Evolutionary conservation across 768 basidiomycete genomes (phyloP).

Genomic region (Tricholoma sp.): DNA sequence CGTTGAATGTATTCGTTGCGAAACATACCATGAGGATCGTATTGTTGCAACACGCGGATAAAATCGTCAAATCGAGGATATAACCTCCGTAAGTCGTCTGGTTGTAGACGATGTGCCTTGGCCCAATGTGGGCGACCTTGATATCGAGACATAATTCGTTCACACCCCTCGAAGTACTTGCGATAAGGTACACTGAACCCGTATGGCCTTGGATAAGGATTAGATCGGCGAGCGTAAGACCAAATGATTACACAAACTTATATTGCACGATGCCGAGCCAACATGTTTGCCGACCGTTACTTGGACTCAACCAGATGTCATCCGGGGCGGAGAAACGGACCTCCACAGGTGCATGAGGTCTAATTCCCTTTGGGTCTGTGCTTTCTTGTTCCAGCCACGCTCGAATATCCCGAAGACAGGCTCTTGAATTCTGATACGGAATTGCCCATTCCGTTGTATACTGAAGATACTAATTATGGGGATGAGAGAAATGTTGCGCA

Average conservation of each 20-base stretch:
- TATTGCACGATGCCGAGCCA: conserved; percentile 99
- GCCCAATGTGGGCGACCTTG: conserved; percentile 95
- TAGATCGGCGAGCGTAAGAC: neutral
- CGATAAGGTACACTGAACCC: conserved; percentile 79
- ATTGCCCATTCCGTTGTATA: conserved; percentile 96
- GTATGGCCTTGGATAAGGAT: conserved; percentile 62
- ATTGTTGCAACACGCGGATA: conserved; percentile 52
- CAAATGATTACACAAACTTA: conserved; percentile 53
- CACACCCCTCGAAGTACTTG: conserved; percentile 69
- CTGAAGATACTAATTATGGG: conserved; percentile 63
- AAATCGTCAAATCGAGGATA: conserved; percentile 87
- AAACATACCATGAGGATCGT: conserved; percentile 76
- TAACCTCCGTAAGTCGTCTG: conserved; percentile 52
- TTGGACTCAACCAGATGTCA: conserved; percentile 93
- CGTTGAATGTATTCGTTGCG: conserved; percentile 86
- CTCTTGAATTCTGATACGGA: conserved; percentile 59
- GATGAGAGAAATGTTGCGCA: conserved; percentile 5
- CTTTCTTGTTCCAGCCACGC: conserved; percentile 68
- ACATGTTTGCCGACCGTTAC: conserved; percentile 68
- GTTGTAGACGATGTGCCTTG: conserved; percentile 75
- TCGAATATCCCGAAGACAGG: conserved; percentile 68
- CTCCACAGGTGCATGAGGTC: conserved; percentile 91
- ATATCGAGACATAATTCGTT: conserved; percentile 60
- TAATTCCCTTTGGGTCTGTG: conserved; percentile 62
- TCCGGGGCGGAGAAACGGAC: conserved; percentile 84